Evolutionary conservation across 306 rosid genomes (phyloP), one percentile per base, ranked within the genome.

Genomic region (Cyclanthera cordifolia): DNA sequence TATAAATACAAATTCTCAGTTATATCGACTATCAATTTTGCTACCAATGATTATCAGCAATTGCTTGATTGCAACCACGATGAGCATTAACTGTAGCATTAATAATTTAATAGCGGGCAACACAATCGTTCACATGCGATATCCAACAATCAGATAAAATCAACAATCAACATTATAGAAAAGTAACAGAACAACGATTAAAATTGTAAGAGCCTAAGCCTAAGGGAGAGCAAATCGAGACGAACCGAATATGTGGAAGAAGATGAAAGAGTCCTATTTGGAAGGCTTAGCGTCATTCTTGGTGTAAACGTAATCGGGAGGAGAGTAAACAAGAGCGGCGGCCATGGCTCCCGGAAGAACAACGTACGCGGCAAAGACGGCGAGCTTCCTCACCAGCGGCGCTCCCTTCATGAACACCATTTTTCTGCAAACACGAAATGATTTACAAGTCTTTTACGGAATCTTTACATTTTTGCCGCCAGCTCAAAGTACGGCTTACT

Each of bases 301-400:
- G 57, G 9, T 27, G 59, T 57, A 67, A n/a, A 19, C 39, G 48
- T 68, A 74, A 72, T 66, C 64, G 2, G 82, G 85, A 55, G 82
- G 85, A 43, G 85, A 82, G 72, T 75, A 82, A 24, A 78, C 1
- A 27, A 72, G 69, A 37, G 82, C 73, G 1, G 85, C 78, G 1
- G 24, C 60, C 85, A 78, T 82, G 69, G 83, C 76, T 51, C 76
- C 76, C 2, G 83, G 85, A 51, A 82, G 61, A 70, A 82, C 74
- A 53, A 25, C 73, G 53, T 78, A 72, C 49, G 39, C 52, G 5
- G 82, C 73, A 57, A 76, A 28, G 32, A 34, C 13, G 5, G 82
- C 83, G 53, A 75, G 64, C 74, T 82, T 82, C 50, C 51, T 56
- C 68, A 76, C 64, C 80, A 82, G 54, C 20, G 80, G 83, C 52